Conservation (phyloP, 352 stramenopile species). For the Phytopythium aichiense region DNA sequence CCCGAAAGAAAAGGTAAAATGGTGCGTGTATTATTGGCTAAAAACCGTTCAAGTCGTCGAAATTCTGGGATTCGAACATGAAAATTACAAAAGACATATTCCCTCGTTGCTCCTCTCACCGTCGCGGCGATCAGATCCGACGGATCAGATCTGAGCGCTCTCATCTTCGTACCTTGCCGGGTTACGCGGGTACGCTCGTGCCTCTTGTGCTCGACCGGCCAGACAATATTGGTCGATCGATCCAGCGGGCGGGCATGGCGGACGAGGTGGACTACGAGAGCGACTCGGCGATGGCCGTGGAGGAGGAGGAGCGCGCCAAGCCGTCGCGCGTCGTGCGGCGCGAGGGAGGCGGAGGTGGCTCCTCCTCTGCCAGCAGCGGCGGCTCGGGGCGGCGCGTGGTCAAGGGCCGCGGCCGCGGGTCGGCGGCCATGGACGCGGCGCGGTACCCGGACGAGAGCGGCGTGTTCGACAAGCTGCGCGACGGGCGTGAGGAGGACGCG, state of each 20-base stretch:
- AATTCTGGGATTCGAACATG: too few species aligned
- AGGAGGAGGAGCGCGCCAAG: conserved; percentile 57
- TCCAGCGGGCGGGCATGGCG: conserved; percentile 36
- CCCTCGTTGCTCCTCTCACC: too few species aligned
- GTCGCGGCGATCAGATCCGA: too few species aligned
- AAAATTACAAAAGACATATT: too few species aligned
- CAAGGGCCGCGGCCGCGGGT: conserved; percentile 65
- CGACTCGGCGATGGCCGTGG: conserved; percentile 79
- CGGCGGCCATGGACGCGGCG: conserved; percentile 66
- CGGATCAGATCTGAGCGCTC: too few species aligned
- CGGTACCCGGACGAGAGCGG: conserved; percentile 67
- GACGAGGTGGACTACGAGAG: conserved; percentile 88
- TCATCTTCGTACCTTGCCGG: background rate
- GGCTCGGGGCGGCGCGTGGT: conserved; percentile 30
- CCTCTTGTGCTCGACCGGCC: background rate
- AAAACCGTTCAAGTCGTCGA: too few species aligned
- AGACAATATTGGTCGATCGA: background rate
- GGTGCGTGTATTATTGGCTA: too few species aligned
- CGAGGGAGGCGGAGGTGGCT: background rate
- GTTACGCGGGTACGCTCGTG: too few species aligned
- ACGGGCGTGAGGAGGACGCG: conserved; percentile 29
- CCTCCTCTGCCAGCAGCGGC: background rate
- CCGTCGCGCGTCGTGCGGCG: conserved; percentile 7
- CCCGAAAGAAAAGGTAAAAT: too few species aligned
- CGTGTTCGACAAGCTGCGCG: conserved; percentile 77